A percentile compares a stretch with the other conserved stretches of the same genome.
Evolutionary conservation across 495 filamentous ascomycete species (phyloP).

Genomic region (Tuber aestivum): DNA sequence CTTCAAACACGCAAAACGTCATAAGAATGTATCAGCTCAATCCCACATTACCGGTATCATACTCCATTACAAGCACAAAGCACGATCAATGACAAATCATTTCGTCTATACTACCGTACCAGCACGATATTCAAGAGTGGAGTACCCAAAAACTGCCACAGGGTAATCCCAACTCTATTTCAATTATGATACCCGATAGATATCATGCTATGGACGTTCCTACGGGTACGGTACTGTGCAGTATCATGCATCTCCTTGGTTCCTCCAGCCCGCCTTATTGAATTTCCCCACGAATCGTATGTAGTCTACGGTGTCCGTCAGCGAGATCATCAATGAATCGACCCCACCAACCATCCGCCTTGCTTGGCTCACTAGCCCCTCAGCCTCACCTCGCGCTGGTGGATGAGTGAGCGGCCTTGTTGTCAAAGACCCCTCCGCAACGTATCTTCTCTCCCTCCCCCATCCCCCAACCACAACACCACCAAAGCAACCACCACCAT

Average conservation of each 20-base stretch:
- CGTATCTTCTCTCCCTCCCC: slow-evolving; percentile 14
- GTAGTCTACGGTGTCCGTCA: not conserved
- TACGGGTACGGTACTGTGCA: not conserved
- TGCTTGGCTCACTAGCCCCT: not conserved
- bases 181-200: too few relatives aligned
- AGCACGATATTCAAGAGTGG: too few relatives aligned
- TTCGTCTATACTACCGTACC: too few relatives aligned
- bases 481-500: not conserved
- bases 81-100: too few relatives aligned
- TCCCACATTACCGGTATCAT: too few relatives aligned
- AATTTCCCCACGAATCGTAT: not conserved
- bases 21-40: too few relatives aligned
- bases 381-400: slow-evolving; percentile 11
- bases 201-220: not conserved
- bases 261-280: not conserved
- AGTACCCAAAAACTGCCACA: not conserved
- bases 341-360: slow-evolving; percentile 4
- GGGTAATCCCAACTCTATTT: not conserved
- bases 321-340: not conserved
- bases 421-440: slow-evolving; percentile 20
- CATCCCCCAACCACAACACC: slow-evolving; percentile 7
- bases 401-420: not conserved
- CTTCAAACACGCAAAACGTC: too few relatives aligned
- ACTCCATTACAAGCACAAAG: too few relatives aligned
- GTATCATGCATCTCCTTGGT: not conserved